phyloP scores from a whole-genome alignment of 192 early-diverging fungal genomes.

The Entomortierella parvispora region DNA sequence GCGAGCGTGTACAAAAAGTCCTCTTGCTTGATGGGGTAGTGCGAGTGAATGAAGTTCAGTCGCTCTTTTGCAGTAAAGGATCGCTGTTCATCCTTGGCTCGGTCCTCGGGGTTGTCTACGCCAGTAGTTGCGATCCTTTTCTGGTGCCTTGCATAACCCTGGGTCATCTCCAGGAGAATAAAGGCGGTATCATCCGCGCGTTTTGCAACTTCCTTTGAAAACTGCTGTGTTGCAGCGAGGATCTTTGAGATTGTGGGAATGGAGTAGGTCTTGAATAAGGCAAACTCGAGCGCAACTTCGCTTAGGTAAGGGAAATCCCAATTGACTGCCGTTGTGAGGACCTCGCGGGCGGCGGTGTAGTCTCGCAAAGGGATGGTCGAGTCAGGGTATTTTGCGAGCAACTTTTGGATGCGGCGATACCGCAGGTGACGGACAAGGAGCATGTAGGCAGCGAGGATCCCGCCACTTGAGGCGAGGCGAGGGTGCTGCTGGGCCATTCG shows the following conservation, averaged over 20 bases:
- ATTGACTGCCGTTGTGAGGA: slow-evolving; percentile 5
- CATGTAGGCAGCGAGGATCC: slow-evolving; percentile 9
- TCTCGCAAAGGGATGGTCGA: slow-evolving; percentile 30
- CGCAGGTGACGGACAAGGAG: slow-evolving; percentile 28
- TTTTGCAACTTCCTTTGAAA: slow-evolving; percentile 17
- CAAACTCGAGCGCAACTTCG: slow-evolving; percentile 46
- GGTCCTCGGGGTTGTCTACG: slow-evolving; percentile 3
- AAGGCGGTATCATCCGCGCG: slow-evolving; percentile 51
- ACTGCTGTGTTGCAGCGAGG: slow-evolving; percentile 33
- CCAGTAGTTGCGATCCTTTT: slow-evolving; percentile 16
- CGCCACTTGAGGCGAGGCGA: not conserved
- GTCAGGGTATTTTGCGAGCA: slow-evolving; percentile 47
- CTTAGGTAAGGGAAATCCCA: slow-evolving; percentile 11
- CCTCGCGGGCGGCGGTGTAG: slow-evolving; percentile 30
- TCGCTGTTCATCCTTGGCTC: slow-evolving; percentile 27
- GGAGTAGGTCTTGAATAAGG: slow-evolving; percentile 54
- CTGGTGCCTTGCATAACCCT: slow-evolving; percentile 32
- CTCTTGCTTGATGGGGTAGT: slow-evolving; percentile 53
- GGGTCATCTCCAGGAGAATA: slow-evolving; percentile 45
- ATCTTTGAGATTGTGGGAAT: slow-evolving; percentile 52
- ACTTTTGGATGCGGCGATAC: slow-evolving; percentile 29
- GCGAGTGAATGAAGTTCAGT: slow-evolving; percentile 52
- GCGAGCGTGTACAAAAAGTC: slow-evolving; percentile 54
- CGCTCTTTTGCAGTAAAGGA: slow-evolving; percentile 22
- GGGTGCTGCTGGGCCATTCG: slow-evolving; percentile 6